Conservation (phyloP, 495 filamentous ascomycete genomes). For the Xylaria bambusicola region DNA sequence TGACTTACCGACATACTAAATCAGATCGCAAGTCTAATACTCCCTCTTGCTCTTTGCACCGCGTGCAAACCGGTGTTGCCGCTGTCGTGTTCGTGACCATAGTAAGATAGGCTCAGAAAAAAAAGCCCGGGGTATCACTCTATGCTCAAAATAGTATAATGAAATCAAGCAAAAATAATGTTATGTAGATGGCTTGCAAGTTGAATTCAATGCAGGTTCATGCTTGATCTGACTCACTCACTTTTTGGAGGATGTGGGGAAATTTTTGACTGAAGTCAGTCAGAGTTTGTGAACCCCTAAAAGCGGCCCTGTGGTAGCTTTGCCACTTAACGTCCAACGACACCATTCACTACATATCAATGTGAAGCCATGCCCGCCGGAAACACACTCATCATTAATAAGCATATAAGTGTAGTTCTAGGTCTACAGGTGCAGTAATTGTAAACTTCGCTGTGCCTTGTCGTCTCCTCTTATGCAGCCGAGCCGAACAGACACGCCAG, state of each 20-base stretch:
- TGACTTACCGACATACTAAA: slow-evolving; percentile 41
- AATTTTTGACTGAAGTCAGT: slow-evolving; percentile 7
- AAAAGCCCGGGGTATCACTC: background rate
- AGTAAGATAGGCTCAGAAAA: background rate
- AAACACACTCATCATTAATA: too few relatives aligned
- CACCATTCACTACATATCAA: too few relatives aligned
- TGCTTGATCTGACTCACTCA: slow-evolving; percentile 1
- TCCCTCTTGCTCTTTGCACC: slow-evolving; percentile 38
- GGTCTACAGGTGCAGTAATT: too few relatives aligned
- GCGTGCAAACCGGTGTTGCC: slow-evolving; percentile 33
- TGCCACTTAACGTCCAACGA: background rate
- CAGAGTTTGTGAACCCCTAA: slow-evolving; percentile 12
- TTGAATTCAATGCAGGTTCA: too few relatives aligned
- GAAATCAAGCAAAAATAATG: too few relatives aligned
- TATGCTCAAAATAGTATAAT: background rate
- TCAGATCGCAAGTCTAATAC: slow-evolving; percentile 43
- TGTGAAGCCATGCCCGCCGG: too few relatives aligned
- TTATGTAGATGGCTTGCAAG: too few relatives aligned
- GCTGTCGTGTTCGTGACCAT: slow-evolving; percentile 21
- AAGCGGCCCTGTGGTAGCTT: slow-evolving; percentile 14
- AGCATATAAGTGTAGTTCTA: background rate
- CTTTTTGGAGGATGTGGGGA: slow-evolving; percentile 14
- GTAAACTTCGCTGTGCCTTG: background rate
- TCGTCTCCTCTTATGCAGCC: background rate
- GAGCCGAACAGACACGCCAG: slow-evolving; percentile 50